Evolutionary conservation across 106 monocot genomes (phyloP).

Genomic region (Dendrobium officinale): DNA sequence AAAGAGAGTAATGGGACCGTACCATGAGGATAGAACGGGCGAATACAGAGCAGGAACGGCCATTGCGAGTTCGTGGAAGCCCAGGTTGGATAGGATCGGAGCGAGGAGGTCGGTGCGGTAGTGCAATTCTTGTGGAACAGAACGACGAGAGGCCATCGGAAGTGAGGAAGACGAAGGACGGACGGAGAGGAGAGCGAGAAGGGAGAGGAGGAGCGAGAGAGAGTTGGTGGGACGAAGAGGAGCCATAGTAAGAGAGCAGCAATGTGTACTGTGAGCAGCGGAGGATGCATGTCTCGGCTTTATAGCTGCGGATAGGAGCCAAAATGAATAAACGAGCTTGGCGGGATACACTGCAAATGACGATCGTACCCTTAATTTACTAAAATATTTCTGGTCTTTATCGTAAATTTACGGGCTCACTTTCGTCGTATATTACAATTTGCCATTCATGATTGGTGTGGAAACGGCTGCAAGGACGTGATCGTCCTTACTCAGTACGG

Average conservation of each 20-base stretch:
- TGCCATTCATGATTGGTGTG: too few species aligned
- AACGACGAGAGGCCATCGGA: background rate
- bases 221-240: background rate
- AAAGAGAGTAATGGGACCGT: constrained; percentile 48
- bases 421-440: too few species aligned
- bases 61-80: constrained; percentile 56
- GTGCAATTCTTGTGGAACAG: background rate
- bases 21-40: constrained; percentile 26
- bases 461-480: too few species aligned
- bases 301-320: too few species aligned
- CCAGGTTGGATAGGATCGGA: constrained; percentile 48
- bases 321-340: too few species aligned
- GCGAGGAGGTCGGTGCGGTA: constrained; percentile 15
- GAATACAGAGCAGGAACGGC: constrained; percentile 41
- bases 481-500: too few species aligned
- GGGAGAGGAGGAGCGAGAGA: background rate
- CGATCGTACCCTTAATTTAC: too few species aligned
- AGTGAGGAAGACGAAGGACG: background rate
- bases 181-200: background rate
- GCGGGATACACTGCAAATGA: too few species aligned
- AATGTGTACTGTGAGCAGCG: too few species aligned
- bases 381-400: too few species aligned
- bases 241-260: background rate
- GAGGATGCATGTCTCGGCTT: too few species aligned
- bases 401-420: too few species aligned